Percentiles rank a stretch among this genome's conserved stretches.
Evolutionary conservation across 164 flowering plant genomes (phyloP).

Genomic region (Aristolochia fimbriata): DNA sequence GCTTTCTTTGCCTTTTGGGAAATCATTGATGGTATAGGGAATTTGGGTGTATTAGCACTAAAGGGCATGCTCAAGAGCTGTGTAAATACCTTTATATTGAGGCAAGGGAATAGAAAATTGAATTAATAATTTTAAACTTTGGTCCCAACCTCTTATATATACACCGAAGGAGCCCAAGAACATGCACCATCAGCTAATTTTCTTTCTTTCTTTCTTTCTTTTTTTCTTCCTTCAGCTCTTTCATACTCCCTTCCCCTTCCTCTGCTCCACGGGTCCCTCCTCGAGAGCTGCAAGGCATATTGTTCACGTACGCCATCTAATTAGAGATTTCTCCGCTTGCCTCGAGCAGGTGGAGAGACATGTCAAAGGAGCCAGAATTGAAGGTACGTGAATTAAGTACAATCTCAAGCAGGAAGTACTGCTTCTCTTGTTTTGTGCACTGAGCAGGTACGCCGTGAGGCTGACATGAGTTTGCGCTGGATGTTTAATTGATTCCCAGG

Average conservation of each 20-base stretch:
- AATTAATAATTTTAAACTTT: background rate
- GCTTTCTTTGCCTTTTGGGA: too few species aligned
- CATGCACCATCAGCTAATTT: conserved; percentile 1
- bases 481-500: conserved; percentile 26
- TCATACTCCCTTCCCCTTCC: background rate
- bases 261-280: background rate
- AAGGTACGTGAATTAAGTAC: conserved; percentile 11
- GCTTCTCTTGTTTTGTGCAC: background rate
- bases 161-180: background rate
- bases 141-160: background rate
- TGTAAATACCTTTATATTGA: background rate
- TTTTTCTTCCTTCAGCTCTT: conserved; percentile 1
- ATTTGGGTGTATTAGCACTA: too few species aligned
- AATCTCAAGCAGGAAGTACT: background rate
- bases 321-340: background rate
- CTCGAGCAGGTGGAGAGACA: conserved; percentile 2
- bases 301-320: background rate
- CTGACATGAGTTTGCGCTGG: conserved; percentile 7
- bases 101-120: background rate
- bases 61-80: background rate
- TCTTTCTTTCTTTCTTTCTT: background rate
- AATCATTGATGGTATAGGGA: too few species aligned
- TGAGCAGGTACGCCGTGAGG: background rate
- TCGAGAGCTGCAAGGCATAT: background rate
- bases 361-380: conserved; percentile 18